Conservation (phyloP, 768 basidiomycete genomes). For the Chalciporus piperatus region DNA sequence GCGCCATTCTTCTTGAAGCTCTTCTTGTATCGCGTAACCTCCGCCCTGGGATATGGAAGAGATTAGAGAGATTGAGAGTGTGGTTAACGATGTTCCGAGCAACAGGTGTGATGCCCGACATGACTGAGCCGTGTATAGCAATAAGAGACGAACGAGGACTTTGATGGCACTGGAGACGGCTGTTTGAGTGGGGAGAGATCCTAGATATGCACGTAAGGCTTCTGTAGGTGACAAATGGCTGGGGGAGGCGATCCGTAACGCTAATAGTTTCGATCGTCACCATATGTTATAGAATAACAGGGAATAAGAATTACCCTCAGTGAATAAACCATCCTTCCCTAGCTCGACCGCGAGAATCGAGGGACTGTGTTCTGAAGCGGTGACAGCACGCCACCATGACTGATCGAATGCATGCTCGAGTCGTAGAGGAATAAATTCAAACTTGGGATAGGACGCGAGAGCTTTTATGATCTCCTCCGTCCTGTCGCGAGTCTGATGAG, state of each 20-base stretch:
- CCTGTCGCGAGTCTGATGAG: slow-evolving; percentile 49
- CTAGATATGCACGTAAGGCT: slow-evolving; percentile 50
- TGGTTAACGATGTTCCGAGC: slow-evolving; percentile 77
- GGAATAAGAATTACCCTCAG: slow-evolving; percentile 22
- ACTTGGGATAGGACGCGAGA: slow-evolving; percentile 46
- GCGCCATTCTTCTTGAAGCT: slow-evolving; percentile 70
- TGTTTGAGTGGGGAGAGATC: slow-evolving; percentile 71
- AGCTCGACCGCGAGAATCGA: slow-evolving; percentile 45
- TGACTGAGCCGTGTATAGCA: slow-evolving; percentile 62
- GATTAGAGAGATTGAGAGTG: slow-evolving; percentile 70
- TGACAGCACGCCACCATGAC: slow-evolving; percentile 59
- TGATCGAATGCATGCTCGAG: slow-evolving; percentile 74
- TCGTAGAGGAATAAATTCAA: slow-evolving; percentile 61
- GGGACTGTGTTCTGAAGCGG: slow-evolving; percentile 27
- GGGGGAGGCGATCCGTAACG: slow-evolving; percentile 17
- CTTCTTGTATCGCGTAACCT: slow-evolving; percentile 67
- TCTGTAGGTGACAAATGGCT: slow-evolving; percentile 19
- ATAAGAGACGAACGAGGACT: slow-evolving; percentile 61
- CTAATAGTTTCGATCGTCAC: slow-evolving; percentile 14
- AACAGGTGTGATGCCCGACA: slow-evolving; percentile 70
- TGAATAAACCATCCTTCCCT: slow-evolving; percentile 47
- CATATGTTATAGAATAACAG: background rate
- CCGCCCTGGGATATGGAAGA: slow-evolving; percentile 74
- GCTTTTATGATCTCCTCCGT: slow-evolving; percentile 48
- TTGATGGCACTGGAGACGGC: slow-evolving; percentile 59